These are phyloP conservation scores for Cinnamomum micranthum DNA, from an alignment of 164 flowering plant genomes.

Conservation along the genomic window DNA sequence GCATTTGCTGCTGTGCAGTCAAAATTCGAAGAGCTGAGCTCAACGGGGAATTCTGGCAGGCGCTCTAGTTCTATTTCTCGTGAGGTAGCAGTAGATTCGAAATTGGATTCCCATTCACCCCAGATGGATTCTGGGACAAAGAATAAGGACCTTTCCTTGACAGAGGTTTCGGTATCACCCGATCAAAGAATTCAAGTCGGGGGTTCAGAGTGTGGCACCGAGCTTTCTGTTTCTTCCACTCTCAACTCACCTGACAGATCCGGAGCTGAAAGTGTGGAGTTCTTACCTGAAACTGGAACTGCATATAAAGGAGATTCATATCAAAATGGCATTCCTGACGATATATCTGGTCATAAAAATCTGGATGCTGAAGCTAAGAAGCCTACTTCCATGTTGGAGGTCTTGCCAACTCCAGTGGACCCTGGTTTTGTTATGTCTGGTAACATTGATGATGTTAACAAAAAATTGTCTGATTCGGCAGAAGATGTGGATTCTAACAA, in stretches of 20 bases:
- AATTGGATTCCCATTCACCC: constrained; percentile 28
- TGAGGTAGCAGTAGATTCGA: constrained; percentile 35
- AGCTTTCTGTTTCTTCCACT: constrained; percentile 75
- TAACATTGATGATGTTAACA: constrained; percentile 23
- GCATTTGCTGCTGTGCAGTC: constrained; percentile 72
- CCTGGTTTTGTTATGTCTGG: constrained; percentile 22
- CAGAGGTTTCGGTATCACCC: constrained; percentile 29
- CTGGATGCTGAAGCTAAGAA: constrained; percentile 19
- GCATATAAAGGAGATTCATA: constrained; percentile 3
- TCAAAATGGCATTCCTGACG: constrained; percentile 3
- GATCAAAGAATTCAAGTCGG: constrained; percentile 34
- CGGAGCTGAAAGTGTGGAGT: constrained; percentile 24
- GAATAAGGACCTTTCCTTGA: constrained; percentile 25
- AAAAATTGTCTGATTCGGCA: constrained; percentile 16
- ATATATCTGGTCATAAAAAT: background rate
- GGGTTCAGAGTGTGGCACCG: constrained; percentile 81
- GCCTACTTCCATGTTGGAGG: constrained; percentile 4
- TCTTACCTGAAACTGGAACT: background rate
- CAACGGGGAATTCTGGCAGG: constrained; percentile 31
- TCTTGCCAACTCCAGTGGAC: constrained; percentile 13
- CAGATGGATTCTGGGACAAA: constrained; percentile 23
- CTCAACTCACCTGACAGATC: constrained; percentile 72
- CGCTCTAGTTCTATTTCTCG: constrained; percentile 29
- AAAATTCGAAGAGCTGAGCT: constrained; percentile 70
- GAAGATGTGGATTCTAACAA: constrained; percentile 16